These are phyloP conservation scores for Bombardia bombarda DNA, from an alignment of 495 filamentous ascomycete genomes.

Conservation along the genomic window DNA sequence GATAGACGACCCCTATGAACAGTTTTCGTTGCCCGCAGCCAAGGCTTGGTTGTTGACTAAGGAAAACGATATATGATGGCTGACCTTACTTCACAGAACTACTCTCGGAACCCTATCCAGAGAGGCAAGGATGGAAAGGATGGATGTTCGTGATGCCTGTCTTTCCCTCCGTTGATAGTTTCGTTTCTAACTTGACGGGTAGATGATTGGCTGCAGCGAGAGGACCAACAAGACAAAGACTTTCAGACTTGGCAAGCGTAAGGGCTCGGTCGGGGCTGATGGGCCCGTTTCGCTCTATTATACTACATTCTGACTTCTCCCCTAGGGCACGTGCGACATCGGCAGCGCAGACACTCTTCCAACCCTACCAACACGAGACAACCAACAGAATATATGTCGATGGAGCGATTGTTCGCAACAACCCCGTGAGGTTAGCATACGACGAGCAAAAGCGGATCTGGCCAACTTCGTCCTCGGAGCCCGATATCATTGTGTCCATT, in stretches of 20 bases:
- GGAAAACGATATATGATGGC: too few relatives aligned
- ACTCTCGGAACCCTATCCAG: slow-evolving; percentile 7
- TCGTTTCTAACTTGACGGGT: background rate
- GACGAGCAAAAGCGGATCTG: slow-evolving; percentile 8
- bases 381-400: slow-evolving; percentile 6
- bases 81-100: slow-evolving; percentile 5
- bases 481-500: slow-evolving; percentile 11
- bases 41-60: too few relatives aligned
- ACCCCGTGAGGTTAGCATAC: slow-evolving; percentile 5
- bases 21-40: too few relatives aligned
- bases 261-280: background rate
- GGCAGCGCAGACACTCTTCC: slow-evolving; percentile 39
- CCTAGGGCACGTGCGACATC: slow-evolving; percentile 38
- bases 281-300: background rate
- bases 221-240: slow-evolving; percentile 31
- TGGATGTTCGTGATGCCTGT: background rate
- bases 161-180: background rate
- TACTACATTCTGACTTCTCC: background rate
- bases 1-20: too few relatives aligned
- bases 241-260: slow-evolving; percentile 44
- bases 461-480: background rate
- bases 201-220: slow-evolving; percentile 11
- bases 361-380: slow-evolving; percentile 23
- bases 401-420: slow-evolving; percentile 7
- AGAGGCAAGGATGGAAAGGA: slow-evolving; percentile 2